Conservation (phyloP, 208 protist genomes). For the Leishmania major region DNA sequence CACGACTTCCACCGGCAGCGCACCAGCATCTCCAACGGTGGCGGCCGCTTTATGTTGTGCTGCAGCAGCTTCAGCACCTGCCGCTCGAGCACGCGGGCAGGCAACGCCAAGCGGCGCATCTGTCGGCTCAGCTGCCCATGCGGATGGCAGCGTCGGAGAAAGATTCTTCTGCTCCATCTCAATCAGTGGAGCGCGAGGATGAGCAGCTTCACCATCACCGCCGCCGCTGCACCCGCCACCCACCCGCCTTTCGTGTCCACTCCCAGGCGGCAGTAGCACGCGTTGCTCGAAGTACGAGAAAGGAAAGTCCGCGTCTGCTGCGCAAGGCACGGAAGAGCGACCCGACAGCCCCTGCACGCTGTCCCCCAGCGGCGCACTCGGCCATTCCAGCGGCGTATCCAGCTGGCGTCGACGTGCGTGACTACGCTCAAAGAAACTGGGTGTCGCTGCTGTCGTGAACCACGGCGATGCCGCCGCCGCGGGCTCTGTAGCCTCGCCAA, state of each 20-base stretch:
- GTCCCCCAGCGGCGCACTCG: background rate
- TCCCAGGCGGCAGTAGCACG: constrained; percentile 46
- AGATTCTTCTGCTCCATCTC: too few species aligned
- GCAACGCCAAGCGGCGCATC: background rate
- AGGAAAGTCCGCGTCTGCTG: constrained; percentile 6
- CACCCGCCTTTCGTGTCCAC: constrained; percentile 38
- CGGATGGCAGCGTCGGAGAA: background rate
- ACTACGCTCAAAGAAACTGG: background rate
- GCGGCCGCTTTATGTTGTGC: background rate
- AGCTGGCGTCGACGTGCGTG: background rate
- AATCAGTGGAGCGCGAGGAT: background rate
- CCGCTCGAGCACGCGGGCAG: background rate
- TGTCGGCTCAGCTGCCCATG: background rate
- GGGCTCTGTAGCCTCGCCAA: background rate
- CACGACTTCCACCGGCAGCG: background rate
- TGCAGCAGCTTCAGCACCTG: background rate
- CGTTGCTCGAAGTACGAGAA: constrained; percentile 49
- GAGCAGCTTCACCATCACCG: background rate
- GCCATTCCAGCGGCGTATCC: background rate
- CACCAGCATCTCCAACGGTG: background rate
- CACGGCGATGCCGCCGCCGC: background rate
- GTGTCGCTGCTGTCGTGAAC: too few species aligned
- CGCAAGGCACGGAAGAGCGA: background rate
- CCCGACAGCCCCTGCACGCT: background rate
- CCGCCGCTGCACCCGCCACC: background rate